These are phyloP conservation scores for Globisporangium spiculum DNA, from an alignment of 352 stramenopile genomes.

Conservation along the genomic window DNA sequence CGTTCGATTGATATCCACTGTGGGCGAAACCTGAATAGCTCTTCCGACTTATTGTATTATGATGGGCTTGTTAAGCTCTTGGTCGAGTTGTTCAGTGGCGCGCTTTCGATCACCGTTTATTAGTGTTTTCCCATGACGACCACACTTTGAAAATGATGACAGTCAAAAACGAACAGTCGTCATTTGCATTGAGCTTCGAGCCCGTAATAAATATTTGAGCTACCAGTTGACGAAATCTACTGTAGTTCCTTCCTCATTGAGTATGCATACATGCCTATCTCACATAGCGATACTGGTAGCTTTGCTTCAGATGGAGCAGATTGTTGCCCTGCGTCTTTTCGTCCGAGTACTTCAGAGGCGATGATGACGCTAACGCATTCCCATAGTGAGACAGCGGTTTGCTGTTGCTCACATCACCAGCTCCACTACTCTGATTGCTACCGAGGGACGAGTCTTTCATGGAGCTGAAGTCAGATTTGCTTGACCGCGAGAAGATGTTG, in stretches of 20 bases:
- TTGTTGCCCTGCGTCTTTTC: slow-evolving; percentile 16
- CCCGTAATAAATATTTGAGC: background rate
- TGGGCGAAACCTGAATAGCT: too few species aligned
- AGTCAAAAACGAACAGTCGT: too few species aligned
- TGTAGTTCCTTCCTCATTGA: background rate
- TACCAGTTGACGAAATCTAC: background rate
- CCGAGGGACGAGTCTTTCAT: background rate
- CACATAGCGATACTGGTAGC: slow-evolving; percentile 18
- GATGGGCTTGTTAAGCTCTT: too few species aligned
- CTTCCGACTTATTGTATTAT: too few species aligned
- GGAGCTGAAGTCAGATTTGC: slow-evolving; percentile 5
- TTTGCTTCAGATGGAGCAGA: slow-evolving; percentile 18
- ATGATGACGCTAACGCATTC: background rate
- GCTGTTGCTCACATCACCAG: background rate
- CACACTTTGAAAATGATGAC: too few species aligned
- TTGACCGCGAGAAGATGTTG: slow-evolving; percentile 17
- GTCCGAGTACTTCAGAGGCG: background rate
- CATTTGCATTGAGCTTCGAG: background rate
- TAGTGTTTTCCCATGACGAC: too few species aligned
- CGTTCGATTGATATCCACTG: too few species aligned
- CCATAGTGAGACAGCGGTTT: slow-evolving; percentile 4
- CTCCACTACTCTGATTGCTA: background rate
- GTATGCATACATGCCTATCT: background rate
- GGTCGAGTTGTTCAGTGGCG: too few species aligned
- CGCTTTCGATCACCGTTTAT: too few species aligned